Percentiles rank a stretch among this genome's conserved stretches.
phyloP scores from a whole-genome alignment of 2,329 filamentous ascomycete genomes.

The Alternaria novae-zelandiae region DNA sequence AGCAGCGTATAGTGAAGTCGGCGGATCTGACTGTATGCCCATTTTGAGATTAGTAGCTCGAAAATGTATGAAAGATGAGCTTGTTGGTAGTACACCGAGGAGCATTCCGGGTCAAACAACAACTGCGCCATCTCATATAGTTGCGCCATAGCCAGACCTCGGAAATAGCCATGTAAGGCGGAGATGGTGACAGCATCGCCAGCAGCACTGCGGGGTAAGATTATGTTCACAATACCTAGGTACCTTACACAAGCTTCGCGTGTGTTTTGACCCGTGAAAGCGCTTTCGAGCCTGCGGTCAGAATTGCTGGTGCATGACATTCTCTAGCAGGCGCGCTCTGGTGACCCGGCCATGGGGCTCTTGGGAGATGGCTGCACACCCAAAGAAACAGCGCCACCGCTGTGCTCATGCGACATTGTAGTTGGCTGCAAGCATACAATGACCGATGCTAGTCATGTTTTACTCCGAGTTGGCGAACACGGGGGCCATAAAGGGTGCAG shows the following conservation, averaged over 20 bases:
- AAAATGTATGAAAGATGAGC: not conserved
- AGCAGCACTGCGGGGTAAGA: constrained; percentile 19
- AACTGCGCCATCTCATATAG: constrained; percentile 1
- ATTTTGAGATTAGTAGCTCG: constrained; percentile 6
- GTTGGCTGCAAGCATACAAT: not conserved
- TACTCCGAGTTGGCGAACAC: not conserved
- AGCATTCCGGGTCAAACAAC: not conserved
- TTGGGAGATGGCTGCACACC: not conserved
- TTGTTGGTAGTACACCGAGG: not conserved
- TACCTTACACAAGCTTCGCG: not conserved
- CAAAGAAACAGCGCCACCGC: not conserved
- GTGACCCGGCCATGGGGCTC: not conserved
- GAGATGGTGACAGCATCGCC: constrained; percentile 9
- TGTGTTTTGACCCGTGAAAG: not conserved
- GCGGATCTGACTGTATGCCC: constrained; percentile 27
- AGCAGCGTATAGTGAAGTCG: constrained; percentile 21
- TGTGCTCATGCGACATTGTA: not conserved
- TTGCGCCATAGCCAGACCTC: constrained; percentile 14
- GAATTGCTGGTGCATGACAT: not conserved
- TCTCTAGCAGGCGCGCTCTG: not conserved
- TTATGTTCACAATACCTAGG: not conserved
- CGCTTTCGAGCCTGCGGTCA: not conserved
- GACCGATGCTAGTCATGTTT: not conserved
- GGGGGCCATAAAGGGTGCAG: not conserved
- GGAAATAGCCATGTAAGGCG: constrained; percentile 11